Conservation (phyloP, 208 protist species). For the Crithidia sp. region DNA sequence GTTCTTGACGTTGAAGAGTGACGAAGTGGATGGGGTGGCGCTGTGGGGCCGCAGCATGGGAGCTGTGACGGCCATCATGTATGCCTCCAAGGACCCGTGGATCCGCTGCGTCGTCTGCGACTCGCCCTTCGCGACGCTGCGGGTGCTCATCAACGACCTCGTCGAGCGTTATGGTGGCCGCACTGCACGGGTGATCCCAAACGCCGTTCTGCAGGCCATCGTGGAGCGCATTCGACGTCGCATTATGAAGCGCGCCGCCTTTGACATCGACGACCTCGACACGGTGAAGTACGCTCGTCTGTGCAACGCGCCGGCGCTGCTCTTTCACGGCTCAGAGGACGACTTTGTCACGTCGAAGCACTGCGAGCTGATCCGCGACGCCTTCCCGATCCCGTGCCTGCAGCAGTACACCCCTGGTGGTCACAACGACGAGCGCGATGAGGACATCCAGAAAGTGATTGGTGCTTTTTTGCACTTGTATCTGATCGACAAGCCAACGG, state of each 20-base stretch:
- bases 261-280: conserved; percentile 94
- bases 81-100: conserved; percentile 87
- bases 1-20: conserved; percentile 60
- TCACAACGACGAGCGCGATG: conserved; percentile 92
- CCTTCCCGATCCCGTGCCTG: conserved; percentile 66
- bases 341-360: conserved; percentile 91
- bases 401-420: conserved; percentile 84
- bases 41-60: conserved; percentile 96
- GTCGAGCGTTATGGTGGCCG: conserved; percentile 57
- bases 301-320: conserved; percentile 86
- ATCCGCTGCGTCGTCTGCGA: conserved; percentile 94
- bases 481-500: conserved; percentile 69
- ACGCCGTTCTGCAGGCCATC: conserved; percentile 70
- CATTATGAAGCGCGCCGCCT: conserved; percentile 88
- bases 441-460: conserved; percentile 77
- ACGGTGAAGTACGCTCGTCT: conserved; percentile 80
- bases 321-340: conserved; percentile 93
- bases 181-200: conserved; percentile 70
- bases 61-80: conserved; percentile 95
- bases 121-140: conserved; percentile 92
- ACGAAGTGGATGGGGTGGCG: conserved; percentile 76
- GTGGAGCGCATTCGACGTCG: conserved; percentile 86
- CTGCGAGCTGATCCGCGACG: conserved; percentile 64
- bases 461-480: conserved; percentile 84
- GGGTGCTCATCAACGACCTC: conserved; percentile 81